Conservation (phyloP, 2,329 filamentous ascomycete genomes). For the Hymenotorrendiella dingleyae region DNA sequence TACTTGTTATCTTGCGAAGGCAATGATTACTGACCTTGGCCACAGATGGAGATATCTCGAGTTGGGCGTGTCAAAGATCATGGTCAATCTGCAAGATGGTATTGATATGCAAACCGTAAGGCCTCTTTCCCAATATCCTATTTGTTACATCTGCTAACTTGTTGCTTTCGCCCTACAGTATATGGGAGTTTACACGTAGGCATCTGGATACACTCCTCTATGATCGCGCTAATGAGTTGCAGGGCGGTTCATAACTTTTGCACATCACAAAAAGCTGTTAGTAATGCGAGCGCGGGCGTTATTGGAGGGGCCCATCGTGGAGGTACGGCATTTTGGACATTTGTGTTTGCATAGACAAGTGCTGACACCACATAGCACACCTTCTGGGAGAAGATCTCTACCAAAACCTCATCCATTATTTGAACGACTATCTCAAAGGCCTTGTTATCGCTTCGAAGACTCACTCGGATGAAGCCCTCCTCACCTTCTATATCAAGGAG, state of each 20-base stretch:
- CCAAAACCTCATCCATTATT: constrained; percentile 80
- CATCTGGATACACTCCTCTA: too few species aligned
- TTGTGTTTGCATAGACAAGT: constrained; percentile 7
- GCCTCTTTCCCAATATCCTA: constrained; percentile 8
- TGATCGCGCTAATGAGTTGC: constrained; percentile 34
- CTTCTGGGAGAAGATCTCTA: constrained; percentile 95
- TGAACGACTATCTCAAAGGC: constrained; percentile 65
- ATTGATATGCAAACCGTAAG: constrained; percentile 85
- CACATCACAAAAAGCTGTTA: constrained; percentile 89
- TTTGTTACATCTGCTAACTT: constrained; percentile 1
- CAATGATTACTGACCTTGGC: constrained; percentile 7
- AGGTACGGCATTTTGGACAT: constrained; percentile 41
- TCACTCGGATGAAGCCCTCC: constrained; percentile 83
- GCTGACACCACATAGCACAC: constrained; percentile 57
- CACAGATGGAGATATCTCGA: constrained; percentile 84
- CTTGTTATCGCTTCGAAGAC: constrained; percentile 68
- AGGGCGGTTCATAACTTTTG: constrained; percentile 98
- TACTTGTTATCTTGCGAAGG: not conserved
- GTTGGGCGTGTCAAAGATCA: constrained; percentile 82
- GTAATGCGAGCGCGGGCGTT: constrained; percentile 40
- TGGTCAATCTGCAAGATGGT: constrained; percentile 84
- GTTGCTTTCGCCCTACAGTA: constrained; percentile 48
- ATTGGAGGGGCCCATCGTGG: constrained; percentile 60
- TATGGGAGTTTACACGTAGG: constrained; percentile 91
- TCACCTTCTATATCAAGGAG: constrained; percentile 91